A percentile compares a stretch with the other conserved stretches of the same genome.
Evolutionary conservation across 2,329 filamentous ascomycete species (phyloP).

Genomic region (Calonectria pteridis): DNA sequence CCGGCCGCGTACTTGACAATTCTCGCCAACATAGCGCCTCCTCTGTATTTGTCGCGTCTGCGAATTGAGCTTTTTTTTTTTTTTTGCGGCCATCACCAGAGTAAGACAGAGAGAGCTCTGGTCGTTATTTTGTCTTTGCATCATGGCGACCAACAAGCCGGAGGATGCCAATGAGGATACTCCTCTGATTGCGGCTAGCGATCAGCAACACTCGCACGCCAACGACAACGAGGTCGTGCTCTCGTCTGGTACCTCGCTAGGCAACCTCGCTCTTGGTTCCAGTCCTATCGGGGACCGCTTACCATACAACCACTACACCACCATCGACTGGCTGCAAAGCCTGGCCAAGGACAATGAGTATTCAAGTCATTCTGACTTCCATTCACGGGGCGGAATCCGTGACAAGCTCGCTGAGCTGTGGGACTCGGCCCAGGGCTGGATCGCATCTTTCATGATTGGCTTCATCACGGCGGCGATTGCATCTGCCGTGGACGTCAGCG

Average conservation of each 20-base stretch:
- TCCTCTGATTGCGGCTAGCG: background rate
- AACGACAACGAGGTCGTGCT: background rate
- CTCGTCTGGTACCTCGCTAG: background rate
- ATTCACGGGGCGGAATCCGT: background rate
- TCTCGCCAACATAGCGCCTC: background rate
- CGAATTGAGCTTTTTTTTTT: background rate
- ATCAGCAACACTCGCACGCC: background rate
- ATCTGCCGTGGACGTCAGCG: conserved; percentile 27
- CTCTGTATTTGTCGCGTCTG: background rate
- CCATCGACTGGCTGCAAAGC: conserved; percentile 73
- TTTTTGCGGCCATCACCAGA: background rate
- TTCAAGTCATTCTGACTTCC: background rate
- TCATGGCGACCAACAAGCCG: background rate
- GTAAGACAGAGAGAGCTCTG: background rate
- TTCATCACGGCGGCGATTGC: conserved; percentile 28
- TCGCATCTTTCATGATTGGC: conserved; percentile 30
- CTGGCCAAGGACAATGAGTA: conserved; percentile 52
- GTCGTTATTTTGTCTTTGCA: background rate
- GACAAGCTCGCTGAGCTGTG: background rate
- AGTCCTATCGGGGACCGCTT: background rate
- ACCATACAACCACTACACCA: conserved; percentile 70
- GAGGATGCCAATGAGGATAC: conserved; percentile 7
- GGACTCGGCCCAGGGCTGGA: conserved; percentile 27
- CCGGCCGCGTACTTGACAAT: background rate
- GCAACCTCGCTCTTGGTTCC: background rate